These are phyloP conservation scores for Coprinellus aureogranulatus DNA, from an alignment of 768 basidiomycete species.

Conservation along the genomic window DNA sequence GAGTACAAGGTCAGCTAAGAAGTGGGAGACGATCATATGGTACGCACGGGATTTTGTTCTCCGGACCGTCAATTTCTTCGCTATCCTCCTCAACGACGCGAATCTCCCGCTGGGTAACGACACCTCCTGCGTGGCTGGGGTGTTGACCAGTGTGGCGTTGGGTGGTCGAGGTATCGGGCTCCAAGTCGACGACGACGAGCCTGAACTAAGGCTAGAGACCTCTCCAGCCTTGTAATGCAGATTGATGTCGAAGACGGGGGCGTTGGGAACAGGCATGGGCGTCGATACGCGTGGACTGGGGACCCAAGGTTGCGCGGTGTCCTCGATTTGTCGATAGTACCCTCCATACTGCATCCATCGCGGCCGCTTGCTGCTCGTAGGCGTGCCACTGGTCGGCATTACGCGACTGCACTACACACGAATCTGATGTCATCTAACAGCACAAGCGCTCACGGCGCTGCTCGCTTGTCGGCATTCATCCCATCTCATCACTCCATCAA, in stretches of 20 bases:
- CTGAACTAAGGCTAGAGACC: not conserved
- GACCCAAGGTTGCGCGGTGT: slow-evolving; percentile 26
- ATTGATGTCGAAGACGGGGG: slow-evolving; percentile 19
- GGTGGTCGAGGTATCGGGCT: not conserved
- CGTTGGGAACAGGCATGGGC: slow-evolving; percentile 18
- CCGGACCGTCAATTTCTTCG: too few species aligned
- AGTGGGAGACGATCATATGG: too few species aligned
- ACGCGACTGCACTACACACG: too few species aligned
- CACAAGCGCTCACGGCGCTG: too few species aligned
- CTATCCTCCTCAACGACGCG: too few species aligned
- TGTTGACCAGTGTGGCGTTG: not conserved
- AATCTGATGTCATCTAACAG: too few species aligned
- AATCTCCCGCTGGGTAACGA: not conserved
- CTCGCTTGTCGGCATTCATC: too few species aligned
- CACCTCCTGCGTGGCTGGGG: not conserved
- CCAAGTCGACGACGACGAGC: not conserved
- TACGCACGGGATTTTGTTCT: too few species aligned
- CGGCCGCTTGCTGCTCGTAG: too few species aligned
- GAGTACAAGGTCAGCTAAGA: too few species aligned
- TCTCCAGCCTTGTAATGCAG: not conserved
- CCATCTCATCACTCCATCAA: too few species aligned
- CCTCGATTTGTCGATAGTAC: slow-evolving; percentile 24
- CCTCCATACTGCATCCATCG: slow-evolving; percentile 25
- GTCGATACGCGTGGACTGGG: slow-evolving; percentile 19
- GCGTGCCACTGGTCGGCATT: too few species aligned